Conservation (phyloP, 2,329 filamentous ascomycete species). For the Aspergillus transmontanensis region DNA sequence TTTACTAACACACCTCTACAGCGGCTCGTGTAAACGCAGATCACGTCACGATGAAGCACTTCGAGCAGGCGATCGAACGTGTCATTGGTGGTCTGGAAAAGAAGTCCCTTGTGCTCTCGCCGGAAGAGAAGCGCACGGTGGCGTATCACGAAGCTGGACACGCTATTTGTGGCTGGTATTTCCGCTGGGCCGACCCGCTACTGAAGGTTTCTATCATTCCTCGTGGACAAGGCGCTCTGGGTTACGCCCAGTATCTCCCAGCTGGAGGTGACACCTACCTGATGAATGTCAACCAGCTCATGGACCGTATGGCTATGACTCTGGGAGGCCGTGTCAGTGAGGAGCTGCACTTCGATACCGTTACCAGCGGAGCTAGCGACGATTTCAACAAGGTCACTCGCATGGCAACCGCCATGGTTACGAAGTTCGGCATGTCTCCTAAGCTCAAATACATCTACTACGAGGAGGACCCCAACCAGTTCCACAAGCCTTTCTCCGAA, state of each 20-base stretch:
- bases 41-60: slow-evolving; percentile 83
- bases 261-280: slow-evolving; percentile 81
- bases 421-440: slow-evolving; percentile 97
- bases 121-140: slow-evolving; percentile 91
- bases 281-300: slow-evolving; percentile 92
- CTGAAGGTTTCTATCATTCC: slow-evolving; percentile 99
- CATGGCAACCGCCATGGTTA: slow-evolving; percentile 97
- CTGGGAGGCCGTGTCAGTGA: slow-evolving; percentile 93
- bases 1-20: slow-evolving; percentile 40
- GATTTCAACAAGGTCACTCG: slow-evolving; percentile 98
- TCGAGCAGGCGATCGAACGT: slow-evolving; percentile 96
- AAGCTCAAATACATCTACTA: slow-evolving; percentile 94
- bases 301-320: slow-evolving; percentile 99
- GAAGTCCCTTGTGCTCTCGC: slow-evolving; percentile 91
- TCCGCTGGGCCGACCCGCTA: slow-evolving; percentile 92
- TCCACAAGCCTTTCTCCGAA: slow-evolving; percentile 96
- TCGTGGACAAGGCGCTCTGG: slow-evolving; percentile 87
- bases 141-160: slow-evolving; percentile 98
- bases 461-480: slow-evolving; percentile 75
- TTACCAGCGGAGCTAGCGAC: slow-evolving; percentile 91
- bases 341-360: slow-evolving; percentile 94
- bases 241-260: slow-evolving; percentile 97
- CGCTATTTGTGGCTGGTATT: slow-evolving; percentile 97
- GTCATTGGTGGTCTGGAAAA: slow-evolving; percentile 96
- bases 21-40: slow-evolving; percentile 82